phyloP scores from a whole-genome alignment of 257 asterid genomes.

The Marsdenia floribunda region DNA sequence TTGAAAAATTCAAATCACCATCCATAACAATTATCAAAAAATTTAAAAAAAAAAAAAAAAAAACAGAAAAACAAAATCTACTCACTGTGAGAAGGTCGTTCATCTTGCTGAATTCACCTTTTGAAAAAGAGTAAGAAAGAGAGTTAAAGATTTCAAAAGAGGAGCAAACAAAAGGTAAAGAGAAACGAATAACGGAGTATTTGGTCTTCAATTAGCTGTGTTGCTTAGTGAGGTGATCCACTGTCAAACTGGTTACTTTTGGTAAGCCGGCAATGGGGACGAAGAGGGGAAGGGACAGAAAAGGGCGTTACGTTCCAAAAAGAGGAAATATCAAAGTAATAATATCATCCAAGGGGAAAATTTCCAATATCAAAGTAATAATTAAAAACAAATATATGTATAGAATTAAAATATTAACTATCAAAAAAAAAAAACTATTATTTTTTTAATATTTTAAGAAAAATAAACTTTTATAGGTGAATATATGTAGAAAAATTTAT shows the following conservation, averaged over 20 bases:
- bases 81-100: slow-evolving; percentile 69
- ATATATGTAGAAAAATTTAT: no score
- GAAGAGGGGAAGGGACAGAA: neutral
- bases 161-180: slow-evolving; percentile 3
- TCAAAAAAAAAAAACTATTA: no score
- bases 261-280: slow-evolving; percentile 7
- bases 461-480: no score
- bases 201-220: slow-evolving; percentile 8
- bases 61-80: neutral
- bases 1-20: neutral
- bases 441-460: no score
- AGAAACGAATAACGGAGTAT: neutral
- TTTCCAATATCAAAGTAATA: neutral
- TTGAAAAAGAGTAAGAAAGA: neutral
- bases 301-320: neutral
- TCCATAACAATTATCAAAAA: neutral
- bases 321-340: neutral
- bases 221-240: neutral
- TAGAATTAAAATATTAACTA: no score
- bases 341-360: no score
- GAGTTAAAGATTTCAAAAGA: neutral
- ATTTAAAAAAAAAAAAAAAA: no score
- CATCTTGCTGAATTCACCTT: slow-evolving; percentile 30
- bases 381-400: no score
- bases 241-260: neutral